These are phyloP conservation scores for Helotiales sp. DNA, from an alignment of 2,329 filamentous ascomycete species.

Conservation along the genomic window DNA sequence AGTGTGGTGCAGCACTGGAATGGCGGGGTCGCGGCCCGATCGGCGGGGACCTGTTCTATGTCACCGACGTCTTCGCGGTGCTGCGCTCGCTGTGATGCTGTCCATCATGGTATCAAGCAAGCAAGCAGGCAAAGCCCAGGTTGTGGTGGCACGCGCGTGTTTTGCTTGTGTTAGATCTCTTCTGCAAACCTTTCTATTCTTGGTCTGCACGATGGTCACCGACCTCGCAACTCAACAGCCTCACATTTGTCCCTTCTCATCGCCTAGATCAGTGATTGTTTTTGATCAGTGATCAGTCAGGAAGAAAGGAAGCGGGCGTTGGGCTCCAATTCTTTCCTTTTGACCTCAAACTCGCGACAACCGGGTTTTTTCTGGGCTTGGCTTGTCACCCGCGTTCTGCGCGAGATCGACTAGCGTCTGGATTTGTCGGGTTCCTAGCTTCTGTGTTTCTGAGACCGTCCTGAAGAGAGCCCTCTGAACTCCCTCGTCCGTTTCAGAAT, in stretches of 20 bases:
- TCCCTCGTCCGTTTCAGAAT: slow-evolving; percentile 4
- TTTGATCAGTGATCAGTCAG: background rate
- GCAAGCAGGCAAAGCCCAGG: background rate
- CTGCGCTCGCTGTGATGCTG: background rate
- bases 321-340: background rate
- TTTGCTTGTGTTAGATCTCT: slow-evolving; percentile 9
- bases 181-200: background rate
- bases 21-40: slow-evolving; percentile 34
- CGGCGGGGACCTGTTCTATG: slow-evolving; percentile 31
- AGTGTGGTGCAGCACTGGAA: slow-evolving; percentile 1
- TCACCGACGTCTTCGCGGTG: slow-evolving; percentile 5
- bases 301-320: background rate
- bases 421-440: background rate
- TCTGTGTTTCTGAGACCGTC: background rate
- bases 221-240: background rate
- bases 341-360: background rate
- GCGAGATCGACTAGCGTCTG: background rate
- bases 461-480: background rate
- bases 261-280: background rate
- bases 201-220: background rate
- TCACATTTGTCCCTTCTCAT: background rate
- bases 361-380: background rate
- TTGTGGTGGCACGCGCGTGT: background rate
- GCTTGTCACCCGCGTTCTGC: background rate
- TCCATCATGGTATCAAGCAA: background rate